Evolutionary conservation across 257 asterid genomes (phyloP).

Genomic region (Lycium ferocissimum): DNA sequence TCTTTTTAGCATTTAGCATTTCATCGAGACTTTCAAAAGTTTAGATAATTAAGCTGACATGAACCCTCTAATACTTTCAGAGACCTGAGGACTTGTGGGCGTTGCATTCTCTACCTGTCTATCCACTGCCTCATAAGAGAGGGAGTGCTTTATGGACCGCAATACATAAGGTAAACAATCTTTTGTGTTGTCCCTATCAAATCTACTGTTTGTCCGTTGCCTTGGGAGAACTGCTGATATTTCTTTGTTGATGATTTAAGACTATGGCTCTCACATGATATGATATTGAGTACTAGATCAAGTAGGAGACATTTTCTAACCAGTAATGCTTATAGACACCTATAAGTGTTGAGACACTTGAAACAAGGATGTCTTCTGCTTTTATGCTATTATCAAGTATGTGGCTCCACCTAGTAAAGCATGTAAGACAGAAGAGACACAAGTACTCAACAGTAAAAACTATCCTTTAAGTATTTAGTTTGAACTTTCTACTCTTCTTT

Average conservation of each 20-base stretch:
- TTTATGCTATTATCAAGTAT: constrained; percentile 26
- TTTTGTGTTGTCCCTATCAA: neutral
- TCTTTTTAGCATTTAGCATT: constrained; percentile 27
- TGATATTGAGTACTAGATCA: neutral
- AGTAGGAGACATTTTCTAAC: constrained; percentile 12
- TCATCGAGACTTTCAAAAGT: constrained; percentile 26
- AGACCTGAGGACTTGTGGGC: constrained; percentile 96
- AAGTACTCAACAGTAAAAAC: neutral
- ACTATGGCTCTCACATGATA: constrained; percentile 6
- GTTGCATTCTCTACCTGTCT: constrained; percentile 81
- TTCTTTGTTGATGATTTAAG: neutral
- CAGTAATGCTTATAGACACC: neutral
- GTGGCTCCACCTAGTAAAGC: neutral
- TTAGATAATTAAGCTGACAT: constrained; percentile 43
- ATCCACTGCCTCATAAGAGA: constrained; percentile 84
- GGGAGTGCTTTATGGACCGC: constrained; percentile 70
- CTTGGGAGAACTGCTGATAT: constrained; percentile 12
- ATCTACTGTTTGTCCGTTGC: constrained; percentile 11
- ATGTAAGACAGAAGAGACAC: constrained; percentile 6
- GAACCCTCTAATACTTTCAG: constrained; percentile 55
- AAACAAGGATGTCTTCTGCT: neutral
- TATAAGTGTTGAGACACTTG: constrained; percentile 19
- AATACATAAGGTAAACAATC: constrained; percentile 70
- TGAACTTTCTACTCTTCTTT: neutral
- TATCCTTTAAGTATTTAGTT: neutral